These are phyloP conservation scores for Termitomyces sp. DNA, from an alignment of 768 basidiomycete species.

Conservation along the genomic window DNA sequence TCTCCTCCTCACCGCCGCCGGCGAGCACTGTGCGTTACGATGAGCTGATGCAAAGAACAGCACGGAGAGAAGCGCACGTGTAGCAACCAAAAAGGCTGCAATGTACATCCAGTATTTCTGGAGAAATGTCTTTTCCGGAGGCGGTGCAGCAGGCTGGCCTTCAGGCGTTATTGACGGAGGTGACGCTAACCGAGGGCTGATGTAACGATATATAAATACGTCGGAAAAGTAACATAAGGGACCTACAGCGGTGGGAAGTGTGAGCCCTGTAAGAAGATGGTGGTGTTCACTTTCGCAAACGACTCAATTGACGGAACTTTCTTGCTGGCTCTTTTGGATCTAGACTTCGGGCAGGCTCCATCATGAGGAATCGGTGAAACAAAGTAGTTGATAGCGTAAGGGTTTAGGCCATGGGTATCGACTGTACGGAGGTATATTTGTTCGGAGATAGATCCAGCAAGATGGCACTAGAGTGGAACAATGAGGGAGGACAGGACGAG, in stretches of 20 bases:
- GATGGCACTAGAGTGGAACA: slow-evolving; percentile 51
- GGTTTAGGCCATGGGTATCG: slow-evolving; percentile 30
- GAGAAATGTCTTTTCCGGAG: slow-evolving; percentile 70
- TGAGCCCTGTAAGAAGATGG: slow-evolving; percentile 39
- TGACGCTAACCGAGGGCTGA: slow-evolving; percentile 59
- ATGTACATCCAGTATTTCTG: slow-evolving; percentile 94
- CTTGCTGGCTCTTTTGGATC: slow-evolving; percentile 16
- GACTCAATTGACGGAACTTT: slow-evolving; percentile 22
- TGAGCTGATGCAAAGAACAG: neutral
- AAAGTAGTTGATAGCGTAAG: slow-evolving; percentile 71
- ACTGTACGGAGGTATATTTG: slow-evolving; percentile 51
- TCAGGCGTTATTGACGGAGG: slow-evolving; percentile 64
- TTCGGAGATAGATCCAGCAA: slow-evolving; percentile 48
- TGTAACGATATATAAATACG: neutral
- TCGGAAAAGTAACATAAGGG: neutral
- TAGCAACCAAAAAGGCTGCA: slow-evolving; percentile 45
- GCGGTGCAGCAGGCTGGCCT: slow-evolving; percentile 55
- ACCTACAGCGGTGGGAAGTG: slow-evolving; percentile 54
- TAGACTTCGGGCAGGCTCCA: slow-evolving; percentile 52
- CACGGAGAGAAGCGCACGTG: slow-evolving; percentile 38
- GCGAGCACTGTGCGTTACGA: slow-evolving; percentile 18
- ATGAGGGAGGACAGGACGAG: slow-evolving; percentile 5
- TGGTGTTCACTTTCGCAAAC: slow-evolving; percentile 41
- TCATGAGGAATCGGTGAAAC: slow-evolving; percentile 62
- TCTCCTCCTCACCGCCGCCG: slow-evolving; percentile 35